Conservation (phyloP, 2,329 filamentous ascomycete species). For the Penicillium palitans region DNA sequence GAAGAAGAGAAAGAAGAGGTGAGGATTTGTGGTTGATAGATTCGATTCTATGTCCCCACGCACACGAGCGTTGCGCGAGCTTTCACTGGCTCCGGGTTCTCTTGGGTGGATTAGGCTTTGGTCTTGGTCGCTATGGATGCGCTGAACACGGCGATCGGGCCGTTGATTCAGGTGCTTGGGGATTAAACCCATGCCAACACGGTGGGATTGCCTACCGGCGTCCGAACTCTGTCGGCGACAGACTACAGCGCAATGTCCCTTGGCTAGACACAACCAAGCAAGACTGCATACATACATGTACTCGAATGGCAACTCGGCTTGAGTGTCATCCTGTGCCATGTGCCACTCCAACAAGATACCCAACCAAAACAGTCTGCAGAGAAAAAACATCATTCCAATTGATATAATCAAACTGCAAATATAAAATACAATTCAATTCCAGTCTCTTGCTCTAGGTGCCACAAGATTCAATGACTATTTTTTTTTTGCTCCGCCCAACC, state of each 20-base stretch:
- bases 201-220: background rate
- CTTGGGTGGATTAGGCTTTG: background rate
- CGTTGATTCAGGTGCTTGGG: background rate
- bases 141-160: background rate
- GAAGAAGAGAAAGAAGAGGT: conserved; percentile 53
- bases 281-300: background rate
- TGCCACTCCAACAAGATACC: background rate
- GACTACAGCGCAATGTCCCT: background rate
- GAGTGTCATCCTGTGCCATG: background rate
- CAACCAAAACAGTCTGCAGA: conserved; percentile 2
- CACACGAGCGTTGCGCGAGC: background rate
- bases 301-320: background rate
- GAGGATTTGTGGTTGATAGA: conserved; percentile 13
- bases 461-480: conserved; percentile 16
- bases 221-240: background rate
- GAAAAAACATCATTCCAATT: conserved; percentile 10
- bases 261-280: background rate
- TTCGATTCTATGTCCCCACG: background rate
- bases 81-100: background rate
- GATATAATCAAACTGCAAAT: conserved; percentile 12
- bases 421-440: conserved; percentile 27
- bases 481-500: conserved; percentile 26
- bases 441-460: conserved; percentile 26
- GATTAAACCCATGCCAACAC: background rate
- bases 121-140: background rate